Percentiles rank a stretch among this genome's conserved stretches.
Conservation (phyloP, 176 grass and related monocot genomes). For the Sorghum bicolor region Sorghum_bicolor_NCBIv3 NC_012872.2:4230501-4231000, state of each 20-base stretch:
- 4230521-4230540: background rate
- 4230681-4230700: background rate
- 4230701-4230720: background rate
- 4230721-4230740: background rate
- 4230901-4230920: background rate
- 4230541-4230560: background rate
- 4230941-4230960: conserved; percentile 95
- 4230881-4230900: background rate
- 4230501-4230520: conserved; percentile 3
- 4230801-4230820: background rate
- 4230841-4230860: background rate
- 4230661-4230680: background rate
- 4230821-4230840: background rate
- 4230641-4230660: background rate
- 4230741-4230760: background rate
- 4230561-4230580: background rate
- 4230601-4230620: background rate
- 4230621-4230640: background rate
- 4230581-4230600: background rate
- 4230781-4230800: background rate
- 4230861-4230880: background rate
- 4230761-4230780: background rate
- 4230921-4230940: conserved; percentile 66
- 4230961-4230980: conserved; percentile 99
- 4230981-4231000: conserved; percentile 96